A percentile compares a stretch with the other conserved stretches of the same genome.
Evolutionary conservation across 805 yeast species (phyloP).

Genomic region (Pichia cabralensis): DNA sequence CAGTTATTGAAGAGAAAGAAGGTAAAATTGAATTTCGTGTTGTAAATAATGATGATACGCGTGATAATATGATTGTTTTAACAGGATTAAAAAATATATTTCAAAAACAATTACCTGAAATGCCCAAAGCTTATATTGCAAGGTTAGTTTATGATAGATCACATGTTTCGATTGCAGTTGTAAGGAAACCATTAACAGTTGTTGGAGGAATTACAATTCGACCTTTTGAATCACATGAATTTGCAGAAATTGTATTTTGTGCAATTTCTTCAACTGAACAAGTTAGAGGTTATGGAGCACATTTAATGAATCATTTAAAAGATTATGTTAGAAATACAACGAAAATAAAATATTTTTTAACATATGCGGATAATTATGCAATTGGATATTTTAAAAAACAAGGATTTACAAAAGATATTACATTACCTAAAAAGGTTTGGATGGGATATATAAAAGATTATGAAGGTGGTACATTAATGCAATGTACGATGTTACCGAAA

Average conservation of each 20-base stretch:
- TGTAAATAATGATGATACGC: conserved; percentile 86
- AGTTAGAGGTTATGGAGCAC: conserved; percentile 98
- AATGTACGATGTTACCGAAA: conserved; percentile 85
- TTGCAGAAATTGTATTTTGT: conserved; percentile 98
- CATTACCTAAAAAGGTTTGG: conserved; percentile 81
- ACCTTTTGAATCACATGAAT: conserved; percentile 81
- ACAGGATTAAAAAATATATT: conserved; percentile 94
- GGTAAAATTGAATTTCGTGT: conserved; percentile 93
- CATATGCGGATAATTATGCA: conserved; percentile 98
- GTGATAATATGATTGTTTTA: conserved; percentile 79
- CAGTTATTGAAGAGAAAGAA: conserved; percentile 87
- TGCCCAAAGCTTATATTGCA: conserved; percentile 97
- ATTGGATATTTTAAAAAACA: conserved; percentile 97
- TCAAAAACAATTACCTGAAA: conserved; percentile 94
- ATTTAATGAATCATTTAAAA: conserved; percentile 93
- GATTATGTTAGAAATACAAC: conserved; percentile 90
- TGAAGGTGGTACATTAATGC: conserved; percentile 98
- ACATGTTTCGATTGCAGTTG: conserved; percentile 93
- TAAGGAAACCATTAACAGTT: conserved; percentile 84
- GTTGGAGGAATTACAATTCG: conserved; percentile 97
- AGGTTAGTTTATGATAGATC: conserved; percentile 89
- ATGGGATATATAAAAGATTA: conserved; percentile 98
- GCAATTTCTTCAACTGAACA: conserved; percentile 97
- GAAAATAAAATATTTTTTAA: conserved; percentile 74
- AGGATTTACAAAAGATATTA: conserved; percentile 92